Base-by-base conservation (phyloP, 768 basidiomycete species). In the Nevesoporus exiguus region DNA sequence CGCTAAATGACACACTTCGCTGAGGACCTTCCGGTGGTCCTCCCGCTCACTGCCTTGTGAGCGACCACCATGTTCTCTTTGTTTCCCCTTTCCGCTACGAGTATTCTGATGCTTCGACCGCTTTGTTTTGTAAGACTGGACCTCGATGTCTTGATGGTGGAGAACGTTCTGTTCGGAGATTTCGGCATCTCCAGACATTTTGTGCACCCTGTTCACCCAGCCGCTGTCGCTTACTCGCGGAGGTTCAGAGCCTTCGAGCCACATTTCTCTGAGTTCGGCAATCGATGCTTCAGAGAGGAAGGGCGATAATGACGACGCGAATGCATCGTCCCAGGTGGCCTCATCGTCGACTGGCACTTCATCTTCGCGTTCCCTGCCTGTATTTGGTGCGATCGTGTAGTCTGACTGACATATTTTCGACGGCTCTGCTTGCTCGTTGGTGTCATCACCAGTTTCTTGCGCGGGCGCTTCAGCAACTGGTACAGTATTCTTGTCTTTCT, bases 181-280 rank as follows among this genome's bases (percentile, higher is more conserved):
- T 36, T 61, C 53, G 17, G 63, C 68, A 21, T 65, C 71, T n/a
- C 57, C 58, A 24, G 67, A 59, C 36, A 64, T 43, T 59, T 72
- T 77, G 2, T 73, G 53, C 29, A 70, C 65, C 51, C 82, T 79
- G 36, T 77, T 76, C 24, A 71, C 82, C 90, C 90, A 94, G 10
- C 92, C 92, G 51, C 70, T 74, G 70, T 94, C 90, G 56, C 83
- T 84, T 39, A 81, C 76, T 55, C 84, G 77, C 0, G 90, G 89
- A 33, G 89, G 85, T 54, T 87, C 84, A 6, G 85, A 83, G 1
- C 95, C 94, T 71, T 96, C 87, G 19, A 92, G 73, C 56, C 79
- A 88, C 69, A 97, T 82, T 37, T 78, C 73, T 66, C 87, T 92
- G 36, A 98, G 70, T 34, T 82, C 74, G 24, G 69, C 63, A 30